These are phyloP conservation scores for Cystobasidium pallidum DNA, from an alignment of 1,284 basidiomycete genomes.

Conservation along the genomic window DNA sequence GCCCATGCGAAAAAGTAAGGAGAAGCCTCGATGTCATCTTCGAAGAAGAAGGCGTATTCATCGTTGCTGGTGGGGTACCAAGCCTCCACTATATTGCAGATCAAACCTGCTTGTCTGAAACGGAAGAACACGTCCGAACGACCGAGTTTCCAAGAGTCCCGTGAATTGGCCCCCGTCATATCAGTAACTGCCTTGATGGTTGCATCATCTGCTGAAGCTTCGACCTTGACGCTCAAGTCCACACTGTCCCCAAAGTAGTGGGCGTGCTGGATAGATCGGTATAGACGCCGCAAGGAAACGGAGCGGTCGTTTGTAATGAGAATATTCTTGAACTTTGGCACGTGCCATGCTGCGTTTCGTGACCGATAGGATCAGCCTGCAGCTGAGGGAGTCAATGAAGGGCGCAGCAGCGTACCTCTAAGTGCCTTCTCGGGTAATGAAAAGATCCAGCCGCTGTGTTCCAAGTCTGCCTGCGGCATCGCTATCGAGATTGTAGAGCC, in stretches of 20 bases:
- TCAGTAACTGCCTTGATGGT: conserved; percentile 27
- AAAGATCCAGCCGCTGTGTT: conserved; percentile 39
- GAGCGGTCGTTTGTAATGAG: conserved; percentile 48
- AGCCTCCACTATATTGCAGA: conserved; percentile 47
- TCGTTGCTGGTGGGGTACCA: conserved; percentile 49
- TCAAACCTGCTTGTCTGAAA: conserved; percentile 46
- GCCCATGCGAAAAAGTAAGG: conserved; percentile 46
- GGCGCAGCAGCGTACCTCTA: conserved; percentile 5
- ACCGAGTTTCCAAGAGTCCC: conserved; percentile 41
- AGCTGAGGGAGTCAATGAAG: no score
- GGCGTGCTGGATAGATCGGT: conserved; percentile 40
- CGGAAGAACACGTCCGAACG: conserved; percentile 41
- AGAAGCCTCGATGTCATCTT: conserved; percentile 49
- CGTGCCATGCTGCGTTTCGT: conserved; percentile 44
- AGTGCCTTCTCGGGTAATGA: conserved; percentile 16
- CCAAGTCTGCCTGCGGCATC: conserved; percentile 30
- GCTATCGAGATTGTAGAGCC: conserved; percentile 17
- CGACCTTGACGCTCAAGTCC: conserved; percentile 46
- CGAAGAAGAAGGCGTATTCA: conserved; percentile 48
- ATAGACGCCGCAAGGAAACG: conserved; percentile 40
- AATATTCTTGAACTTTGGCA: conserved; percentile 46
- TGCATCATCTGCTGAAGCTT: conserved; percentile 46
- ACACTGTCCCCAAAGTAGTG: conserved; percentile 46
- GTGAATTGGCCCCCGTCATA: conserved; percentile 19
- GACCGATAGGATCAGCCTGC: not conserved